A percentile compares a stretch with the other conserved stretches of the same genome.
phyloP scores from a whole-genome alignment of 345 rosid species.

The Capsella bursapastoris region DNA sequence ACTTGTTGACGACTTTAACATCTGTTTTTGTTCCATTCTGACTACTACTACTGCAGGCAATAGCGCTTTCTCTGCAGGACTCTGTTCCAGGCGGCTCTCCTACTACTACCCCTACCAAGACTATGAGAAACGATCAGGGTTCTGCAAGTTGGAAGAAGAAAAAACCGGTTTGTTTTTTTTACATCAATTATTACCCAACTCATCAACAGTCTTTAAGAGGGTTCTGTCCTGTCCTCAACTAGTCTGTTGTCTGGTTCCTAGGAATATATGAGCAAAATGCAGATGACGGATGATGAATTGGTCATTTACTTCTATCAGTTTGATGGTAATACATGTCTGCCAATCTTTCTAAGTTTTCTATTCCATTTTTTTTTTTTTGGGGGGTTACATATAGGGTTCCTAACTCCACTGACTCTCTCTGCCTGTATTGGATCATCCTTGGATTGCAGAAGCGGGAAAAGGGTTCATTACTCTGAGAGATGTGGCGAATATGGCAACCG shows the following conservation, averaged over 20 bases:
- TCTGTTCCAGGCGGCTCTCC: conserved; percentile 39
- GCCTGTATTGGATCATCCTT: conserved; percentile 1
- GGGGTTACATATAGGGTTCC: too few relatives aligned
- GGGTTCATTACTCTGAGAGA: conserved; percentile 62
- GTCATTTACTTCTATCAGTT: conserved; percentile 74
- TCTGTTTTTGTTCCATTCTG: background rate
- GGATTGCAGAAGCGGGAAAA: conserved; percentile 64
- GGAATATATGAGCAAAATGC: conserved; percentile 65
- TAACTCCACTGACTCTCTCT: too few relatives aligned
- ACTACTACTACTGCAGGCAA: conserved; percentile 54
- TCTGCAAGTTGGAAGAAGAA: conserved; percentile 48
- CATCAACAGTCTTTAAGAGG: background rate
- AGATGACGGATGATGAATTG: conserved; percentile 87
- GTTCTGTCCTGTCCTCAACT: conserved; percentile 3
- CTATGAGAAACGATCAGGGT: conserved; percentile 45
- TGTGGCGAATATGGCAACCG: conserved; percentile 54
- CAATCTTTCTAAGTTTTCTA: background rate
- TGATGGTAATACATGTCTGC: conserved; percentile 56
- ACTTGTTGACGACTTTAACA: background rate
- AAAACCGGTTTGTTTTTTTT: conserved; percentile 49
- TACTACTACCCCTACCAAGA: conserved; percentile 39
- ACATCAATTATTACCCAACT: background rate
- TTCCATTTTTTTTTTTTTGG: too few relatives aligned
- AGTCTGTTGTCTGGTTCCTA: conserved; percentile 21
- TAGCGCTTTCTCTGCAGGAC: conserved; percentile 72